Percentiles rank a stretch among this genome's conserved stretches.
phyloP scores from a whole-genome alignment of 805 yeast genomes.

The Metschnikowia cerradonensis region DNA sequence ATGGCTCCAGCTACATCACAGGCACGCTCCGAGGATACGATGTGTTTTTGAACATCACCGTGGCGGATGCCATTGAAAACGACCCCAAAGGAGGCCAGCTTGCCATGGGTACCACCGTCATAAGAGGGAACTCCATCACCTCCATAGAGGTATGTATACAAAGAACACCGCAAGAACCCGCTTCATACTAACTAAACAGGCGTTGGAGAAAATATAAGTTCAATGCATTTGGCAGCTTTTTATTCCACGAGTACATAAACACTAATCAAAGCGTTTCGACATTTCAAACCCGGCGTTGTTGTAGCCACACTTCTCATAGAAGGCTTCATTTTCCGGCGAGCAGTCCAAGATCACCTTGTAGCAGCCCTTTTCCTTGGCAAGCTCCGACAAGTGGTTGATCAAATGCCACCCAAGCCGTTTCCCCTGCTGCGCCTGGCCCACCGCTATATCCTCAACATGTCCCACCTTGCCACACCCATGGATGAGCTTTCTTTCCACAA shows the following conservation, averaged over 20 bases:
- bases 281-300: constrained; percentile 63
- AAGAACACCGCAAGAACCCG: not conserved
- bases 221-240: not conserved
- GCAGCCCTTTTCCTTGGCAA: constrained; percentile 63
- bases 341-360: constrained; percentile 91
- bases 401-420: constrained; percentile 68
- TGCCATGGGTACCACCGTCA: constrained; percentile 64
- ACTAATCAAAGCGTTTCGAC: constrained; percentile 44
- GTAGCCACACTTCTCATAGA: constrained; percentile 87
- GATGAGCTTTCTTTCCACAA: constrained; percentile 78
- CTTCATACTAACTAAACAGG: constrained; percentile 9
- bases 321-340: constrained; percentile 72
- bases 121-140: constrained; percentile 76
- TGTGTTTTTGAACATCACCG: constrained; percentile 66
- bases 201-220: constrained; percentile 5
- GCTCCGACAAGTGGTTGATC: constrained; percentile 55
- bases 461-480: constrained; percentile 86
- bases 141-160: constrained; percentile 55
- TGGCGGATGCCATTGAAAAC: constrained; percentile 69
- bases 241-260: not conserved
- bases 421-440: constrained; percentile 72
- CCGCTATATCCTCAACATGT: constrained; percentile 93
- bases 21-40: constrained; percentile 88
- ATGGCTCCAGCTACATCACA: constrained; percentile 72
- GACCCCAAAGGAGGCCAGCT: constrained; percentile 45